Conservation (phyloP, 352 stramenopile species). For the Phytophthora niederhauseri region DNA sequence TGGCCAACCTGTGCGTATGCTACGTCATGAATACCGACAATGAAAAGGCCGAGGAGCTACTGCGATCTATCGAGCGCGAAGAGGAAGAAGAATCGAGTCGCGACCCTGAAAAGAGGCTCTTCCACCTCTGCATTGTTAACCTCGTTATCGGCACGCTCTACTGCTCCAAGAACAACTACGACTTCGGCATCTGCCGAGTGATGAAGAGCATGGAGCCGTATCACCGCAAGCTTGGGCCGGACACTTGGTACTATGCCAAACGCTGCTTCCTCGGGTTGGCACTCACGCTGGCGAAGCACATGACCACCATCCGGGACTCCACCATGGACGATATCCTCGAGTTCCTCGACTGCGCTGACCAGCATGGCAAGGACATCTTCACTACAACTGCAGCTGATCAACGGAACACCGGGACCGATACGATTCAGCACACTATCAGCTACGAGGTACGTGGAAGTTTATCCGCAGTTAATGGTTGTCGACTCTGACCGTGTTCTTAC, state of each 20-base stretch:
- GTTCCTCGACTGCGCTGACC: conserved; percentile 74
- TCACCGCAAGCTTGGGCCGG: background rate
- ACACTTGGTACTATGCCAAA: conserved; percentile 95
- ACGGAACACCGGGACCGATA: conserved; percentile 33
- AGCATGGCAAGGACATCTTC: conserved; percentile 93
- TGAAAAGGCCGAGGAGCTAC: conserved; percentile 95
- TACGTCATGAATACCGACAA: conserved; percentile 99
- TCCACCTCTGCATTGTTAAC: conserved; percentile 98
- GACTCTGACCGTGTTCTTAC: background rate
- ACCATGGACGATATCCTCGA: conserved; percentile 94
- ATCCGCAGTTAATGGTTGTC: background rate
- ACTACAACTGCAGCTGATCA: conserved; percentile 74
- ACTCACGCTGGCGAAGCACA: conserved; percentile 95
- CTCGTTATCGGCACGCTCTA: conserved; percentile 98
- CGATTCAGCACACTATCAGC: conserved; percentile 88
- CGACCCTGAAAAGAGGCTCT: conserved; percentile 90
- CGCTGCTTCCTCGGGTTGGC: conserved; percentile 91
- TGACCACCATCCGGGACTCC: conserved; percentile 95
- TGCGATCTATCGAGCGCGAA: conserved; percentile 95
- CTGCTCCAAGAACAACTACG: conserved; percentile 98
- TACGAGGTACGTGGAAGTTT: conserved; percentile 72
- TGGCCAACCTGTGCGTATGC: conserved; percentile 97
- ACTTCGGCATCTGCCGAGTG: conserved; percentile 96
- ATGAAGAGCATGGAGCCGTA: conserved; percentile 89
- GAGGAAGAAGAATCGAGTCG: conserved; percentile 91